Evolutionary conservation across 768 basidiomycete species (phyloP).

Genomic region (Macrocybe gigantea): DNA sequence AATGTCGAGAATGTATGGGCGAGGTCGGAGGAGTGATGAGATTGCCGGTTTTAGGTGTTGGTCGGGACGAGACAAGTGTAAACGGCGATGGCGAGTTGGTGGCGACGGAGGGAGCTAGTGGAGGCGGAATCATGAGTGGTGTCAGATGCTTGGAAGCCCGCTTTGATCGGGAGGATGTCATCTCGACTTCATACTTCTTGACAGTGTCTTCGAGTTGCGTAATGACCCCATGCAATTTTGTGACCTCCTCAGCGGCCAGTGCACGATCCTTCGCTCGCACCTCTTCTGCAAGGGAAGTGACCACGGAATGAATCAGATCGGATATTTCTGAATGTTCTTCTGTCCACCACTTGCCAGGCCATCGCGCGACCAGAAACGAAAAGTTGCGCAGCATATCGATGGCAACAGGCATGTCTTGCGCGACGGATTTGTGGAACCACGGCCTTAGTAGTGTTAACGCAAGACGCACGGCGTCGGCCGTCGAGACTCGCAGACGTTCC

Average conservation of each 20-base stretch:
- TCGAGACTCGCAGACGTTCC: constrained; percentile 57
- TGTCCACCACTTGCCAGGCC: constrained; percentile 68
- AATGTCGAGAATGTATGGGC: constrained; percentile 7
- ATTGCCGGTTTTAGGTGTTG: constrained; percentile 1
- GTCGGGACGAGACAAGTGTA: neutral
- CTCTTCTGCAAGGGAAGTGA: constrained; percentile 60
- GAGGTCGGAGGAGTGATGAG: constrained; percentile 17
- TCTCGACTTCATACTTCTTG: constrained; percentile 28
- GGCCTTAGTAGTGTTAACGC: constrained; percentile 63
- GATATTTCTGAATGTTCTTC: constrained; percentile 59
- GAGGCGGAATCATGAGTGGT: constrained; percentile 10
- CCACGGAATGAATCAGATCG: constrained; percentile 52
- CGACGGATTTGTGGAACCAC: constrained; percentile 56
- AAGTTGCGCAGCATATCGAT: constrained; percentile 31
- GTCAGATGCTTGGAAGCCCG: constrained; percentile 7
- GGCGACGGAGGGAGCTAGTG: constrained; percentile 1
- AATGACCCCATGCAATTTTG: constrained; percentile 43
- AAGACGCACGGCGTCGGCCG: constrained; percentile 60
- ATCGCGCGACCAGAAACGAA: constrained; percentile 48
- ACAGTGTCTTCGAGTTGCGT: constrained; percentile 42
- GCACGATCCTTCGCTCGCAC: constrained; percentile 19
- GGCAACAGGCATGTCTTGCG: constrained; percentile 28
- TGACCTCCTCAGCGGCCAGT: constrained; percentile 31
- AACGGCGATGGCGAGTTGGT: constrained; percentile 3
- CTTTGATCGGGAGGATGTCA: constrained; percentile 4